These are phyloP conservation scores for Chlorella sp. DNA, from an alignment of 139 green algal genomes.

Conservation along the genomic window DNA sequence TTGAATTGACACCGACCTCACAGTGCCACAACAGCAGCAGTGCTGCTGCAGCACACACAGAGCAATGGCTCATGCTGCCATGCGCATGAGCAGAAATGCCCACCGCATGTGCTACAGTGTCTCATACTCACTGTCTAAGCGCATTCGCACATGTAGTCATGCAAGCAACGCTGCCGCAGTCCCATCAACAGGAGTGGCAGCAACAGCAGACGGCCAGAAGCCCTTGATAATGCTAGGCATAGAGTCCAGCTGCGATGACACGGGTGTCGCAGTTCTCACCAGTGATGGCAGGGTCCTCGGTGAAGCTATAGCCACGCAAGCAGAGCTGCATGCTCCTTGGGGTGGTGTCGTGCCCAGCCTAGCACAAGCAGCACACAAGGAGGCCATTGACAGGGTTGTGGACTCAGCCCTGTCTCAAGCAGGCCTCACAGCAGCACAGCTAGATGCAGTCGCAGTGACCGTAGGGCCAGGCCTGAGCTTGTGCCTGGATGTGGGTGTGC, in stretches of 20 bases:
- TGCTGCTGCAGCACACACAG: too few species aligned
- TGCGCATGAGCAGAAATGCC: too few species aligned
- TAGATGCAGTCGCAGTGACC: conserved; percentile 89
- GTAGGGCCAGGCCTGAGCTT: conserved; percentile 89
- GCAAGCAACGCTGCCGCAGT: too few species aligned
- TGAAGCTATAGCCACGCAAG: conserved; percentile 70
- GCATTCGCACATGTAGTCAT: too few species aligned
- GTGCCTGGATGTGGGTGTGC: conserved; percentile 72
- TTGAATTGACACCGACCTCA: too few species aligned
- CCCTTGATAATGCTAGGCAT: conserved; percentile 98
- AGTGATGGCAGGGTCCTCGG: conserved; percentile 67
- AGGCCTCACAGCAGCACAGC: conserved; percentile 35
- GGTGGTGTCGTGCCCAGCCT: conserved; percentile 92
- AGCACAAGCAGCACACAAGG: conserved; percentile 81
- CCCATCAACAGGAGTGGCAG: too few species aligned
- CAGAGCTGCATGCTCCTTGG: conserved; percentile 83
- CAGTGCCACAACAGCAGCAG: too few species aligned
- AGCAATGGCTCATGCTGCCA: too few species aligned
- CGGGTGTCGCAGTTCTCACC: conserved; percentile 80
- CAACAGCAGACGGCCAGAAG: too few species aligned
- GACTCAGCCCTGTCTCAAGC: conserved; percentile 54
- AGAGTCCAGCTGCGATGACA: conserved; percentile 96
- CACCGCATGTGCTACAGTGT: too few species aligned
- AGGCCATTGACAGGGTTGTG: conserved; percentile 84
- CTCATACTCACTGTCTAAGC: too few species aligned